phyloP scores from a whole-genome alignment of 1,284 basidiomycete species.

The Peniophora sp. region DNA sequence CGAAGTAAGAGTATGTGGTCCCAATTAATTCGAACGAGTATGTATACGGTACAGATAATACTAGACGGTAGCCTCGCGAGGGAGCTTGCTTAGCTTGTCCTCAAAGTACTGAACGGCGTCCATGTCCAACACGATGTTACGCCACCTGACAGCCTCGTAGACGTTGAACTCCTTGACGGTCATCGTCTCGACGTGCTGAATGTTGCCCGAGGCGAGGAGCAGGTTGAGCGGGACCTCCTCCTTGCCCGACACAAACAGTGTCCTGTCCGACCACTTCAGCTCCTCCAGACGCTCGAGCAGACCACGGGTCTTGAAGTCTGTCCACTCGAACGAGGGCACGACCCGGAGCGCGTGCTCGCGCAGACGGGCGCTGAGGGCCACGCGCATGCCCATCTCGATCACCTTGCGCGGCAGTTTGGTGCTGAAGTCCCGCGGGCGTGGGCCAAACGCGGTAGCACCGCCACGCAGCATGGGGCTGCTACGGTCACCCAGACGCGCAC shows the following conservation, averaged over 20 bases:
- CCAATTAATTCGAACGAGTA: conserved; percentile 5
- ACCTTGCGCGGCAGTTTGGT: conserved; percentile 88
- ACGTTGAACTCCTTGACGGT: conserved; percentile 63
- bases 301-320: conserved; percentile 56
- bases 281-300: conserved; percentile 50
- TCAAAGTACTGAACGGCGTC: conserved; percentile 68
- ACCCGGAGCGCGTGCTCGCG: conserved; percentile 70
- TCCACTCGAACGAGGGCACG: conserved; percentile 68
- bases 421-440: conserved; percentile 85
- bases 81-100: conserved; percentile 38
- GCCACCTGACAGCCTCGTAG: conserved; percentile 75
- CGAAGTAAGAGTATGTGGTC: conserved; percentile 5
- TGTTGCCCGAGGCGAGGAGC: conserved; percentile 51
- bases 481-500: conserved; percentile 83
- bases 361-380: conserved; percentile 79
- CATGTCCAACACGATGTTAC: conserved; percentile 60
- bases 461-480: conserved; percentile 88
- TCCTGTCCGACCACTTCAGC: conserved; percentile 52
- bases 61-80: background rate
- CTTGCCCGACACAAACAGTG: conserved; percentile 65
- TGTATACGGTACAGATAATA: background rate
- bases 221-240: conserved; percentile 47
- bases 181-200: conserved; percentile 55
- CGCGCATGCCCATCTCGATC: conserved; percentile 86
- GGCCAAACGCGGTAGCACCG: conserved; percentile 88